Evolutionary conservation across 768 basidiomycete species (phyloP).

Genomic region (Pleurotus salmoneostramineus): DNA sequence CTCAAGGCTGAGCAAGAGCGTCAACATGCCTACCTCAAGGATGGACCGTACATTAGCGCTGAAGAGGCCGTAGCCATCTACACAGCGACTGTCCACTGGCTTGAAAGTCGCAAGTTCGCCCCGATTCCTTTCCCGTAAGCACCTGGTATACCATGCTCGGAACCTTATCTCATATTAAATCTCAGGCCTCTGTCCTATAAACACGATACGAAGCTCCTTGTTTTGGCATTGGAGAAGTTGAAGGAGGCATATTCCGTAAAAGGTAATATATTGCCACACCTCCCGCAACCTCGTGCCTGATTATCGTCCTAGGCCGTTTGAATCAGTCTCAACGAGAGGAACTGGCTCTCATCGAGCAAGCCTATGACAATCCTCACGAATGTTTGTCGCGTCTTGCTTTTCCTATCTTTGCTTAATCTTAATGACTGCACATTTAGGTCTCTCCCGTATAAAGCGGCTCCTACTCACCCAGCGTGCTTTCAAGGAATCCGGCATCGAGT

Average conservation of each 20-base stretch:
- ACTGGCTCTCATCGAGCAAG: constrained; percentile 96
- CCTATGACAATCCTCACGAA: constrained; percentile 99
- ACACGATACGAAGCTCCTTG: constrained; percentile 97
- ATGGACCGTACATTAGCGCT: constrained; percentile 97
- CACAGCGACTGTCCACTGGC: constrained; percentile 98
- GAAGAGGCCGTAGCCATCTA: constrained; percentile 99
- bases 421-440: constrained; percentile 33
- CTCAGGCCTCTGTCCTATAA: constrained; percentile 91
- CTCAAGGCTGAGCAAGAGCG: constrained; percentile 99
- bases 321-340: constrained; percentile 99
- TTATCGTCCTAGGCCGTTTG: constrained; percentile 50
- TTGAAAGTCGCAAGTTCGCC: constrained; percentile 96
- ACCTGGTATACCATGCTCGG: background rate
- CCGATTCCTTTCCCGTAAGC: constrained; percentile 96
- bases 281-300: background rate
- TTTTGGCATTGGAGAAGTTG: constrained; percentile 94
- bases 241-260: constrained; percentile 99
- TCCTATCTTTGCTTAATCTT: background rate
- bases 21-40: constrained; percentile 98
- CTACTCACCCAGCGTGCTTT: constrained; percentile 96
- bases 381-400: constrained; percentile 40
- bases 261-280: constrained; percentile 29
- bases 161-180: background rate
- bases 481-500: constrained; percentile 97
- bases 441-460: constrained; percentile 97